Conservation (phyloP, 805 yeast genomes). For the Saccharomycopsis malanga region DNA sequence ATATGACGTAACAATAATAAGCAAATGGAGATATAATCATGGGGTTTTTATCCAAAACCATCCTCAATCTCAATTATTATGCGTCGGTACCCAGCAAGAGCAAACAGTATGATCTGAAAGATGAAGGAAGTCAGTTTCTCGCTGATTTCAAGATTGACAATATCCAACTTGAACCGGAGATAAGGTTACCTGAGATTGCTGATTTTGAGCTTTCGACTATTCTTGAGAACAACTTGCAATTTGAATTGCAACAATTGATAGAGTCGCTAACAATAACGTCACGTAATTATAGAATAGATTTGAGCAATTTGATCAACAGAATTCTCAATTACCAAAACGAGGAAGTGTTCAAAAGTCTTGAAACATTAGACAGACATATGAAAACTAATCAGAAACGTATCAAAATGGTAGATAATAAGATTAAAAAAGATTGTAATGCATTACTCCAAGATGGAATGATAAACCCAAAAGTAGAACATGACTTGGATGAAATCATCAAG, state of each 20-base stretch:
- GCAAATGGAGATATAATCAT: too few species aligned
- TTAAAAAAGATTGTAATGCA: conserved; percentile 1
- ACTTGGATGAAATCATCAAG: conserved; percentile 7
- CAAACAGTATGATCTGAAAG: not conserved
- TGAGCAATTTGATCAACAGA: conserved; percentile 14
- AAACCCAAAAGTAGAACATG: not conserved
- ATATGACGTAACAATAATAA: too few species aligned
- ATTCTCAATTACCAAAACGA: conserved; percentile 15
- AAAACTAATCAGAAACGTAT: conserved; percentile 7
- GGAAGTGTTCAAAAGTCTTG: conserved; percentile 13
- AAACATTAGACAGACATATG: conserved; percentile 6
- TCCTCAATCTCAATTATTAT: conserved; percentile 6
- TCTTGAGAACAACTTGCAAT: conserved; percentile 20
- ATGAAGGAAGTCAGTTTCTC: not conserved
- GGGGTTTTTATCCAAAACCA: conserved; percentile 7
- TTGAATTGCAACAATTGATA: conserved; percentile 89
- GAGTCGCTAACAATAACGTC: conserved; percentile 73
- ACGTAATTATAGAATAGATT: conserved; percentile 27
- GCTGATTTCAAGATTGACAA: conserved; percentile 7
- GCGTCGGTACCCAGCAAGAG: not conserved
- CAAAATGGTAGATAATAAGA: conserved; percentile 8
- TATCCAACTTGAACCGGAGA: conserved; percentile 5
- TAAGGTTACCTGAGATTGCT: conserved; percentile 9
- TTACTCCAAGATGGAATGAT: not conserved
- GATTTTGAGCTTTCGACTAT: conserved; percentile 16